A percentile compares a stretch with the other conserved stretches of the same genome.
These are phyloP conservation scores for Paxillus involutus DNA, from an alignment of 768 basidiomycete species.

Conservation along the genomic window DNA sequence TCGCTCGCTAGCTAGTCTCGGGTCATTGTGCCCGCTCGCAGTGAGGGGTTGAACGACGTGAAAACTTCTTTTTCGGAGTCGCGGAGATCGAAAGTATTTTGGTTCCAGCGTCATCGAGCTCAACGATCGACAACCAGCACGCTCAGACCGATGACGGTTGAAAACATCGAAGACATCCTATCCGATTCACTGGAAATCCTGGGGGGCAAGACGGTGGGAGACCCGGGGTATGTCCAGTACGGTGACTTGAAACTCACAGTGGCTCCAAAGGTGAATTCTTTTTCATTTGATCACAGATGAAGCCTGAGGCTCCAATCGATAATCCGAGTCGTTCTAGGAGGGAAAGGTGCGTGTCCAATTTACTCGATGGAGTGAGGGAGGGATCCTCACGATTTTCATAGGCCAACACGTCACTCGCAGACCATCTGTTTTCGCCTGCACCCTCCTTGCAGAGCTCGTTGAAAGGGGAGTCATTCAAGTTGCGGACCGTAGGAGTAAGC, in stretches of 20 bases:
- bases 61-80: no score
- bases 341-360: slow-evolving; percentile 48
- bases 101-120: background rate
- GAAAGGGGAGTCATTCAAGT: slow-evolving; percentile 53
- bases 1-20: no score
- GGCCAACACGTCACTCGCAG: slow-evolving; percentile 72
- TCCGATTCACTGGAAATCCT: slow-evolving; percentile 52
- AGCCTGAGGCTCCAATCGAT: background rate
- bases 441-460: slow-evolving; percentile 62
- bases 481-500: slow-evolving; percentile 40
- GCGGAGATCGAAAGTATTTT: slow-evolving; percentile 16
- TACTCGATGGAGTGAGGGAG: slow-evolving; percentile 4
- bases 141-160: slow-evolving; percentile 3
- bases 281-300: background rate
- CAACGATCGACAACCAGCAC: background rate
- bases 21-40: no score
- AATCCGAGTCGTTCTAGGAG: slow-evolving; percentile 43
- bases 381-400: slow-evolving; percentile 22
- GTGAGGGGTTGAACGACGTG: no score
- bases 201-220: slow-evolving; percentile 42
- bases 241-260: slow-evolving; percentile 54
- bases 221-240: slow-evolving; percentile 47
- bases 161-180: slow-evolving; percentile 47
- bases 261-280: slow-evolving; percentile 52
- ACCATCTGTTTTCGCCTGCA: slow-evolving; percentile 71